phyloP scores from a whole-genome alignment of 176 grass and related monocot genomes.

The Triticum dicoccoides region DNA sequence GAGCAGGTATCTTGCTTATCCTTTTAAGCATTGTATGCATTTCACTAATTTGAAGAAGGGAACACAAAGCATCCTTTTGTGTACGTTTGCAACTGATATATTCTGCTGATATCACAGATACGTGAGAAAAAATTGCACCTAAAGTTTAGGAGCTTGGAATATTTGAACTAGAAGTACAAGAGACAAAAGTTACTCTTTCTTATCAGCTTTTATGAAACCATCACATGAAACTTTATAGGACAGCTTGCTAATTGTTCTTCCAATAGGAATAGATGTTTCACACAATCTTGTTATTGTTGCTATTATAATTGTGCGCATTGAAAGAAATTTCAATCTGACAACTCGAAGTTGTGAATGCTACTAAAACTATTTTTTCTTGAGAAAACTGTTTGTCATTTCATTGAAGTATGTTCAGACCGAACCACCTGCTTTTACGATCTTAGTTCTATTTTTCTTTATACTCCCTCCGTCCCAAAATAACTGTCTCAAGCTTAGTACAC shows the following conservation, averaged over 20 bases:
- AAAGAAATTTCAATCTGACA: not conserved
- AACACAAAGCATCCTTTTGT: not conserved
- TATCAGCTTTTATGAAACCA: not conserved
- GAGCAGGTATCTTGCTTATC: constrained; percentile 55
- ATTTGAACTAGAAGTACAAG: constrained; percentile 8
- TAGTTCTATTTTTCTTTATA: not conserved
- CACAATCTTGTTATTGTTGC: not conserved
- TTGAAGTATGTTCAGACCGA: not conserved
- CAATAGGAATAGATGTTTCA: not conserved
- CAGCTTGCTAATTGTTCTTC: not conserved
- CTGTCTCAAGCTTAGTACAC: no score
- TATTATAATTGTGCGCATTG: not conserved
- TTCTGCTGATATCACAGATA: not conserved
- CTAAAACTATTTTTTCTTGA: not conserved
- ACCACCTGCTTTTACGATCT: not conserved
- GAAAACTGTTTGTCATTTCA: not conserved
- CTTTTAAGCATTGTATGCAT: not conserved
- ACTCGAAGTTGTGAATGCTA: not conserved
- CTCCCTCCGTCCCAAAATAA: no score
- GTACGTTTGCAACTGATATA: not conserved
- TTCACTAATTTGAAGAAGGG: constrained; percentile 23
- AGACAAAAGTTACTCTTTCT: not conserved
- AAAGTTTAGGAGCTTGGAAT: not conserved
- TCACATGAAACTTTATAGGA: not conserved
- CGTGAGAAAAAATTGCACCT: not conserved